Base-by-base conservation (phyloP, 371 early-diverging fungal genomes). In the Mucor velutinosus region DNA sequence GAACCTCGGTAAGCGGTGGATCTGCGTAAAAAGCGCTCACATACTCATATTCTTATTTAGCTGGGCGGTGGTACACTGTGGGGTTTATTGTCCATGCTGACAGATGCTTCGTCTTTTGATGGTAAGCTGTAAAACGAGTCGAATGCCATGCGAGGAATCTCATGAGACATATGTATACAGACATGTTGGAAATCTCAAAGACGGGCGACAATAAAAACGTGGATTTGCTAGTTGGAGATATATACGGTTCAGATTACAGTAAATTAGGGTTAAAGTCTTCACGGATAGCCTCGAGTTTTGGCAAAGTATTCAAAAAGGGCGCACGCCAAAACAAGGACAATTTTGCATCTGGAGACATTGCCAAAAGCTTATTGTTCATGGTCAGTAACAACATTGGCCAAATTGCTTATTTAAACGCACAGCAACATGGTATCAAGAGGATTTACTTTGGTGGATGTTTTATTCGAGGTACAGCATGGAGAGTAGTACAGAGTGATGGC, bases 401-500 rank as follows among this genome's bases (percentile, higher is more conserved):
- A 79, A 97, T 98, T 58, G 98, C 97, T 0, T 97, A 95, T 74
- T 79, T 98, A 67, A 95, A 95, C 74, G 98, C 98, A 5, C 89
- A 93, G 71, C 90, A 92, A 19, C 96, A 98, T 81, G 92, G 90
- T 19, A 86, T 97, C 62, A 88, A 80, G 32, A 84, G 86, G 47
- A 97, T 98, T 55, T 98, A 96, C 78, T 98, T 98, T 82, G 94
- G 94, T 69, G 98, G 98, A 29, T 96, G 92, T 75, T 98, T 96
- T 76, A 97, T 98, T 63, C 87, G 97, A 82, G 97, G 53, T 53
- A 53, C 11, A 90, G 33, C n/a, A n/a, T n/a, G n/a, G n/a, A n/a
- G n/a, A n/a, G n/a, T n/a, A n/a, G n/a, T n/a, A n/a, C n/a, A n/a
- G n/a, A n/a, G n/a, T n/a, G n/a, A n/a, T n/a, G n/a, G n/a, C n/a